Base-by-base conservation (phyloP, 2,329 filamentous ascomycete species). In the Trichoderma oligosporum region DNA sequence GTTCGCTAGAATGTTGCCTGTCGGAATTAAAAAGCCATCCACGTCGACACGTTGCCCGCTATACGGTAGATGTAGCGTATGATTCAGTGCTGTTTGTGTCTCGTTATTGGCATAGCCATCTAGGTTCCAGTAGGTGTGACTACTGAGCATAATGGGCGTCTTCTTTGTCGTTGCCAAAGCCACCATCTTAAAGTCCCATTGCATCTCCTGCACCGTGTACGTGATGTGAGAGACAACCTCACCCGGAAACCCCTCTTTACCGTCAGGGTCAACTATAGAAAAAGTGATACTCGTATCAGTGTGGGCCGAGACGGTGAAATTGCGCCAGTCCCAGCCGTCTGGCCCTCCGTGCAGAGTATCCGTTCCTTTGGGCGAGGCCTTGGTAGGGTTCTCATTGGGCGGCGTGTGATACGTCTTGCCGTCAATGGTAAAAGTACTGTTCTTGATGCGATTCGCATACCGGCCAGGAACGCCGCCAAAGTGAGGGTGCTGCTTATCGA, bases 391-490 rank as follows among this genome's bases (percentile, higher is more conserved):
- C 69, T 87, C 86, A 69, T 90, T 90, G 47, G 85, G 75, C 35
- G 74, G 65, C 56, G 88, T 73, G 60, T 85, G 71, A 70, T 82
- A 89, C 3, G 70, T 74, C 54, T 74, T 71, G 52, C 84, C 86
- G 63, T 89, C 86, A 57, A 90, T 82, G 59, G 75, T 78, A 66
- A 90, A 90, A 5, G 81, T 86, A 70, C 82, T 85, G 76, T 91
- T 91, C 77, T 83, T 84, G 76, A 91, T 91, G 62, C 88, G 85
- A 71, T 92, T 92, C 58, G 88, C 88, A 68, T 92, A 92, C 56
- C 88, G 84, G 45, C 87, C 88, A 0, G 87, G 87, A 0, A 92
- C 83, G 64, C 84, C 77, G 58, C 87, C 88, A 62, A 88, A 85
- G 76, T 91, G 87, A 49, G 82, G 84, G 70, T 91, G 88, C 60